Conservation (phyloP, 2,329 filamentous ascomycete species). For the Fusarium transvaalense region DNA sequence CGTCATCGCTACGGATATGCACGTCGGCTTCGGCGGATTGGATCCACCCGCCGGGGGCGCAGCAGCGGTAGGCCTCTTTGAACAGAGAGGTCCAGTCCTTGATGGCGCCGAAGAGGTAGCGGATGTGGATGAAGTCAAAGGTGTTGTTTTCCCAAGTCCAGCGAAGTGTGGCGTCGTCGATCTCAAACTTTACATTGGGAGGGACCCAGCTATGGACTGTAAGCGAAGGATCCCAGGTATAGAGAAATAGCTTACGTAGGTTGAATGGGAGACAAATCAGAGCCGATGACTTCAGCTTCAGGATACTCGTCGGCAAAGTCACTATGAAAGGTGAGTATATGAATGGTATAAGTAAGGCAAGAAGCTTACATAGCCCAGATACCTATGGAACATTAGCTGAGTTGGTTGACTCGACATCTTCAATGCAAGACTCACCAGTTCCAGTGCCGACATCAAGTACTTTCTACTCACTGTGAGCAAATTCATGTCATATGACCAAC, state of each 20-base stretch:
- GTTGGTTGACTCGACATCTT: not conserved
- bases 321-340: not conserved
- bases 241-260: constrained; percentile 8
- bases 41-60: constrained; percentile 35
- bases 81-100: constrained; percentile 30
- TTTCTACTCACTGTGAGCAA: constrained; percentile 21
- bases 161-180: constrained; percentile 37
- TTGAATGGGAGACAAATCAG: constrained; percentile 42
- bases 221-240: fast-evolving
- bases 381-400: constrained; percentile 10
- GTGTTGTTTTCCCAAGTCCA: constrained; percentile 39
- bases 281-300: constrained; percentile 38
- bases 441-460: constrained; percentile 45
- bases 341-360: fast-evolving
- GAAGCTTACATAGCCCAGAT: constrained; percentile 44
- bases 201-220: constrained; percentile 29
- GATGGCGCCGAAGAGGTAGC: constrained; percentile 43
- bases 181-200: constrained; percentile 42
- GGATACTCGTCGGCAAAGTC: constrained; percentile 43
- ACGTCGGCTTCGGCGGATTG: constrained; percentile 40
- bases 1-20: constrained; percentile 40
- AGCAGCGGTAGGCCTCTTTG: constrained; percentile 39
- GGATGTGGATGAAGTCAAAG: constrained; percentile 43
- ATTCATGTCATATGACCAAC: not conserved
- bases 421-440: constrained; percentile 17